Evolutionary conservation across 2,329 filamentous ascomycete species (phyloP).

Genomic region (Dichotomopilus funicola): DNA sequence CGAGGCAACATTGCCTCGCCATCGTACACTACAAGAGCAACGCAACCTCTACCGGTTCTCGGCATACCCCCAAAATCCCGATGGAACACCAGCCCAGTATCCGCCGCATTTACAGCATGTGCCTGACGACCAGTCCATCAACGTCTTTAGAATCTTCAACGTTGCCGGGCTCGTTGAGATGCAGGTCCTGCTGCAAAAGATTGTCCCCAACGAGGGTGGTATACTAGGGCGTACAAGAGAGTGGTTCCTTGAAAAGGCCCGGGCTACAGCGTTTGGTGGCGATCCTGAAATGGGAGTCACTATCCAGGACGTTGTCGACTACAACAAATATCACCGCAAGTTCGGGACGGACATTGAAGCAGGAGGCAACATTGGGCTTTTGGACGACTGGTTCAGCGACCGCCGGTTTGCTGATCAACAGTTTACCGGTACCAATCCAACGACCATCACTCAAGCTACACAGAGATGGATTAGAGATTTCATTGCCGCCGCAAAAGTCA

Average conservation of each 20-base stretch:
- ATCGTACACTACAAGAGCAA: slow-evolving; percentile 27
- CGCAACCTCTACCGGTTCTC: slow-evolving; percentile 28
- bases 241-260: slow-evolving; percentile 26
- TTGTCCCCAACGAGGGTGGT: slow-evolving; percentile 28
- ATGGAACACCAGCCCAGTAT: slow-evolving; percentile 26
- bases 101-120: slow-evolving; percentile 30
- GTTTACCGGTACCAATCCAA: slow-evolving; percentile 39
- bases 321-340: slow-evolving; percentile 33
- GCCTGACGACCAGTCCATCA: slow-evolving; percentile 24
- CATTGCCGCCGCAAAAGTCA: slow-evolving; percentile 28
- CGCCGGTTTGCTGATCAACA: slow-evolving; percentile 39
- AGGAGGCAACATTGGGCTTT: slow-evolving; percentile 30
- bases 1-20: slow-evolving; percentile 30
- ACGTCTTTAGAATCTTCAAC: slow-evolving; percentile 29
- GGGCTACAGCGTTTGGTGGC: slow-evolving; percentile 24
- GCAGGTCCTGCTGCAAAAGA: slow-evolving; percentile 27
- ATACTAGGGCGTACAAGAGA: slow-evolving; percentile 28
- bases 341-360: slow-evolving; percentile 31
- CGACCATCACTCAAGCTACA: slow-evolving; percentile 37
- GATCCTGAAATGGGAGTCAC: slow-evolving; percentile 26
- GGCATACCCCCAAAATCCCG: slow-evolving; percentile 23
- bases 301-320: slow-evolving; percentile 29
- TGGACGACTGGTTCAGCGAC: slow-evolving; percentile 38
- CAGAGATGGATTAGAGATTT: slow-evolving; percentile 31
- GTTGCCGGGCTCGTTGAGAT: slow-evolving; percentile 28